phyloP scores from a whole-genome alignment of 352 stramenopile genomes.

The Pythium inflatum region DNA sequence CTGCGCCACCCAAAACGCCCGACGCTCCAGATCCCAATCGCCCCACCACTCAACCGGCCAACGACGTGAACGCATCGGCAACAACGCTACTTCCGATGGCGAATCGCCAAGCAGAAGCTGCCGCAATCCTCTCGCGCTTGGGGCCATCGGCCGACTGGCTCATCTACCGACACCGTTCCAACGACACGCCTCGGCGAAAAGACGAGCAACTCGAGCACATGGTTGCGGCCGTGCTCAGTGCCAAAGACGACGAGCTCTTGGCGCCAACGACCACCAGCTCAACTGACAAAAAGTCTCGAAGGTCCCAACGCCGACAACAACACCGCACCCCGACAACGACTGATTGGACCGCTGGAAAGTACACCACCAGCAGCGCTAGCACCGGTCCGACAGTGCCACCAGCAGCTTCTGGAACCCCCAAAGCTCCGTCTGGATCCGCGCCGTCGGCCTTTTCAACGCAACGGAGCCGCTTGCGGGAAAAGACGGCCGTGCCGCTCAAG shows the following conservation, averaged over 20 bases:
- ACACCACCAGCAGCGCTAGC: too few species aligned
- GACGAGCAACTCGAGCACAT: slow-evolving; percentile 53
- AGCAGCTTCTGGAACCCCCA: too few species aligned
- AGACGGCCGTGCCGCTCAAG: slow-evolving; percentile 56
- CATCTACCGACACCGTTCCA: slow-evolving; percentile 55
- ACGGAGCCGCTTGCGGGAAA: slow-evolving; percentile 41
- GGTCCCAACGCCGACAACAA: background rate
- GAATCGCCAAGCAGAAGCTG: slow-evolving; percentile 26
- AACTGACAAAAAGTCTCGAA: too few species aligned
- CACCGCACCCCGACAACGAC: too few species aligned
- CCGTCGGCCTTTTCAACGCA: slow-evolving; percentile 20
- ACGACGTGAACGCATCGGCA: background rate
- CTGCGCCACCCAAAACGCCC: background rate
- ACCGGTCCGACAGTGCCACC: too few species aligned
- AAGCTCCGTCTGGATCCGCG: too few species aligned
- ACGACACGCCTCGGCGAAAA: slow-evolving; percentile 45
- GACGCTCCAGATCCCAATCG: background rate
- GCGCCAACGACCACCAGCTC: too few species aligned
- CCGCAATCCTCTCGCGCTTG: slow-evolving; percentile 32
- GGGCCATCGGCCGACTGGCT: slow-evolving; percentile 59
- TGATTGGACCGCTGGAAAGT: too few species aligned
- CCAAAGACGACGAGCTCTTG: slow-evolving; percentile 8
- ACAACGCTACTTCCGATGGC: background rate
- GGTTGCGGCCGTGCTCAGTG: slow-evolving; percentile 30
- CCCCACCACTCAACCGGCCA: too few species aligned